Percentiles rank a stretch among this genome's conserved stretches.
phyloP scores from a whole-genome alignment of 202 grass and related monocot species.

The Setaria italica region DNA sequence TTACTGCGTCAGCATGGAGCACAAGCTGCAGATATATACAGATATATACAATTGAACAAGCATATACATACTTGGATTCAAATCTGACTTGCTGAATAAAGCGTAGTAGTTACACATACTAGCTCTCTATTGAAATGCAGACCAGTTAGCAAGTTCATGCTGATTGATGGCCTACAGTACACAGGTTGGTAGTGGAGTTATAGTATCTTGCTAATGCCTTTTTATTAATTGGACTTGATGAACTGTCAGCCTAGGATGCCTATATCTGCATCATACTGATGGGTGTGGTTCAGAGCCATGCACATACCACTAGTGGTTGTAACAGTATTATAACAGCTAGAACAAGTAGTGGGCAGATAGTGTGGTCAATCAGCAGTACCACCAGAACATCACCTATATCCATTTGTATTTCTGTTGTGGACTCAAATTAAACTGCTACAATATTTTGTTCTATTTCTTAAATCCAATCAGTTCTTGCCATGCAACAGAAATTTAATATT shows the following conservation, averaged over 20 bases:
- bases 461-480: neutral
- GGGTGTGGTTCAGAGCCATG: neutral
- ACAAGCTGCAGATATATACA: neutral
- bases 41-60: neutral
- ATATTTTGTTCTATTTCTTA: neutral
- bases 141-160: neutral
- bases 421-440: constrained; percentile 2
- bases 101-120: too few relatives aligned
- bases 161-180: neutral
- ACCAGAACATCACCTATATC: neutral
- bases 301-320: constrained; percentile 3
- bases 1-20: constrained; percentile 31
- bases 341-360: neutral
- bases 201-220: neutral
- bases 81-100: constrained; percentile 44
- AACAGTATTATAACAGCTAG: constrained; percentile 38
- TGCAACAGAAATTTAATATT: neutral
- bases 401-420: neutral
- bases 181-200: neutral
- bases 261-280: neutral
- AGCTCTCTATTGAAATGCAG: too few relatives aligned
- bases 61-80: too few relatives aligned
- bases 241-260: constrained; percentile 56
- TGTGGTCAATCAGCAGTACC: constrained; percentile 20
- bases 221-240: constrained; percentile 24